Evolutionary conservation across 2,329 filamentous ascomycete species (phyloP).

Genomic region (Cladosporium austrohemisphaericum): DNA sequence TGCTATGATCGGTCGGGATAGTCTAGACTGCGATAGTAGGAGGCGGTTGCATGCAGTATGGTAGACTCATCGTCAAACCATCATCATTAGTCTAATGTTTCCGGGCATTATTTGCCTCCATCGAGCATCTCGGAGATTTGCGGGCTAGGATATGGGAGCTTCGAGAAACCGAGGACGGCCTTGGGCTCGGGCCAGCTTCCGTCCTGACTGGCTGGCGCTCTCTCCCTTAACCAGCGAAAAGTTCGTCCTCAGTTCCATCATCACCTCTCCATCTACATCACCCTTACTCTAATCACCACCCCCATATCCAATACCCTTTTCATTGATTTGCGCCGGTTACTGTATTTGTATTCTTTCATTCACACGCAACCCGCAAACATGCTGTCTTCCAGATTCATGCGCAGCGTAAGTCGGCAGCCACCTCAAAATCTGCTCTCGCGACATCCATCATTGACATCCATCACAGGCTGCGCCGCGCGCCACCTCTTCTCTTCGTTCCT

Average conservation of each 20-base stretch:
- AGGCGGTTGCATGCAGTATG: no score
- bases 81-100: no score
- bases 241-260: slow-evolving; percentile 4
- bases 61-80: no score
- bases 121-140: no score
- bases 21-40: no score
- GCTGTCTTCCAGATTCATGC: slow-evolving; percentile 34
- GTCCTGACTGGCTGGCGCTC: background rate
- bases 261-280: slow-evolving; percentile 10
- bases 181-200: background rate
- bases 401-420: slow-evolving; percentile 30
- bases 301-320: slow-evolving; percentile 10
- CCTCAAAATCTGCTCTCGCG: slow-evolving; percentile 23
- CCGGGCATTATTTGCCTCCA: no score
- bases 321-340: slow-evolving; percentile 14
- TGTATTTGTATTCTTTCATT: slow-evolving; percentile 14
- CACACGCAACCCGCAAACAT: slow-evolving; percentile 23
- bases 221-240: background rate
- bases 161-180: no score
- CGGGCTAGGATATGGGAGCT: no score
- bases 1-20: no score
- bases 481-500: slow-evolving; percentile 34
- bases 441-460: slow-evolving; percentile 23
- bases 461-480: slow-evolving; percentile 33
- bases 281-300: slow-evolving; percentile 6